Evolutionary conservation across 768 basidiomycete genomes (phyloP).

Genomic region (Tulasnella calospora): DNA sequence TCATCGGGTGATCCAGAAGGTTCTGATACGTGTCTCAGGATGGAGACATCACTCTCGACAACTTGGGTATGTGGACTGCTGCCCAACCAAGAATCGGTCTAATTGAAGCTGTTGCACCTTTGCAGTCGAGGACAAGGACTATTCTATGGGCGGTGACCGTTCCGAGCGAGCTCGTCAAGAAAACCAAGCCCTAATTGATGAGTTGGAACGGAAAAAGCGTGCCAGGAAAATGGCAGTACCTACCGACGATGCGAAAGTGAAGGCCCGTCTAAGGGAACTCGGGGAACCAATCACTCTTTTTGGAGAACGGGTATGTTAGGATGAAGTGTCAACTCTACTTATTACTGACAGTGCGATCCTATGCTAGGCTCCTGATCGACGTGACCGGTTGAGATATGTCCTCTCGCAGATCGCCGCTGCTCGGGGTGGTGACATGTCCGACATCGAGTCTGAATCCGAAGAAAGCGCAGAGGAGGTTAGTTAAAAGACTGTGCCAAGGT

Average conservation of each 20-base stretch:
- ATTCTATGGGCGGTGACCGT: slow-evolving; percentile 29
- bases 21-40: slow-evolving; percentile 12
- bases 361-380: slow-evolving; percentile 81
- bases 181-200: slow-evolving; percentile 80
- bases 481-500: background rate
- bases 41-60: slow-evolving; percentile 25
- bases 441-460: slow-evolving; percentile 53
- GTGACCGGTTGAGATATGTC: slow-evolving; percentile 92
- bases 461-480: slow-evolving; percentile 73
- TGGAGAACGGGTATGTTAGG: slow-evolving; percentile 80
- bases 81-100: background rate
- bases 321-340: slow-evolving; percentile 18
- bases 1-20: background rate
- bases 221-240: slow-evolving; percentile 91
- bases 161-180: slow-evolving; percentile 40
- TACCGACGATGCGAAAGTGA: slow-evolving; percentile 92
- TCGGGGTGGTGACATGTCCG: slow-evolving; percentile 73
- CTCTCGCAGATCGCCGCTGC: slow-evolving; percentile 90
- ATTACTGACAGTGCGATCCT: slow-evolving; percentile 7
- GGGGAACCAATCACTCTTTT: slow-evolving; percentile 97
- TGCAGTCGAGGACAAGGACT: slow-evolving; percentile 29
- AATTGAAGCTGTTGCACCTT: background rate
- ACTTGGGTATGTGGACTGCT: slow-evolving; percentile 12
- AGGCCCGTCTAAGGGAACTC: slow-evolving; percentile 80
- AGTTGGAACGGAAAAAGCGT: slow-evolving; percentile 97